Conservation (phyloP, 2,329 filamentous ascomycete species). For the Aspergillus sp. region DNA sequence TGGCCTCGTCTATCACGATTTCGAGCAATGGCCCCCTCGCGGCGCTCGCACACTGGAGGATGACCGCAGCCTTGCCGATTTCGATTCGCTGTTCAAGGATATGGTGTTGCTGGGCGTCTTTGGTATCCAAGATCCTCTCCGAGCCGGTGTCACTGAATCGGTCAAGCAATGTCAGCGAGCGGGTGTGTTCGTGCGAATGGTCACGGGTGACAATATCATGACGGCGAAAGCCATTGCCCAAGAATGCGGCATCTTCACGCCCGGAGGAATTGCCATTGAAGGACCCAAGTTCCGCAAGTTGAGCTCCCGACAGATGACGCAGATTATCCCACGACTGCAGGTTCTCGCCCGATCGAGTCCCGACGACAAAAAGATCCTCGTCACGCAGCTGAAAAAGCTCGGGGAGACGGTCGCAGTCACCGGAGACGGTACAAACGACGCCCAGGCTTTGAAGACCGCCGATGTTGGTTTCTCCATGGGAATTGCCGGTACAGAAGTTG, state of each 20-base stretch:
- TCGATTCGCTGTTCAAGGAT: slow-evolving; percentile 64
- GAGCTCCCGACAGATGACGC: slow-evolving; percentile 61
- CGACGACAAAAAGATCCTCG: slow-evolving; percentile 72
- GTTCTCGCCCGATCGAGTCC: slow-evolving; percentile 72
- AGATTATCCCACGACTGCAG: slow-evolving; percentile 66
- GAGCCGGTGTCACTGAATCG: slow-evolving; percentile 70
- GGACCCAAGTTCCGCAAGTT: slow-evolving; percentile 75
- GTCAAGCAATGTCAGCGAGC: slow-evolving; percentile 71
- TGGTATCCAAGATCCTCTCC: slow-evolving; percentile 78
- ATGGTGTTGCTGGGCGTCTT: slow-evolving; percentile 70
- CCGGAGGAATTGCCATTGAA: slow-evolving; percentile 70
- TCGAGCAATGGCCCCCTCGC: slow-evolving; percentile 77
- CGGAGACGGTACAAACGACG: slow-evolving; percentile 81
- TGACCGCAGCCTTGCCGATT: slow-evolving; percentile 60
- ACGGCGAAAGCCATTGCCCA: slow-evolving; percentile 76
- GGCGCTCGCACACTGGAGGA: slow-evolving; percentile 56
- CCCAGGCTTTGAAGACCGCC: slow-evolving; percentile 74
- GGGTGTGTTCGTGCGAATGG: slow-evolving; percentile 79
- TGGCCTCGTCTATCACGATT: slow-evolving; percentile 78
- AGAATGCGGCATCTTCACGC: slow-evolving; percentile 72
- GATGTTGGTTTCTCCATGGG: slow-evolving; percentile 87
- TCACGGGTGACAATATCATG: slow-evolving; percentile 77
- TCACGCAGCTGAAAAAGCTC: slow-evolving; percentile 67
- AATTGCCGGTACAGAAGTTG: slow-evolving; percentile 77
- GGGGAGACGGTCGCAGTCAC: slow-evolving; percentile 79